Conservation (phyloP, 2,329 filamentous ascomycete genomes). For the Dactylellina drechsleri region DNA sequence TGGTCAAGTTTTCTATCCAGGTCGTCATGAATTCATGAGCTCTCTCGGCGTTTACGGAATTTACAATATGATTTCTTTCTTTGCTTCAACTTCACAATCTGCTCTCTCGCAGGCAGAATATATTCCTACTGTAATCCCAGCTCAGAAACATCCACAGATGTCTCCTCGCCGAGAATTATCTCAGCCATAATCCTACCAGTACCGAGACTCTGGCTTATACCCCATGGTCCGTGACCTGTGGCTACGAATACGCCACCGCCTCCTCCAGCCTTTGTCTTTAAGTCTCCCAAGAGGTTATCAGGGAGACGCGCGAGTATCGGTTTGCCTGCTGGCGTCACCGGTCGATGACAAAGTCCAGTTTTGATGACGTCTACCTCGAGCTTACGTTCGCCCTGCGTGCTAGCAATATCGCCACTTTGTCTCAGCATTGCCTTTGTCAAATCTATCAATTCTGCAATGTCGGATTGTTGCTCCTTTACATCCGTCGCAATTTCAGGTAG, state of each 20-base stretch:
- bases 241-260: constrained; percentile 76
- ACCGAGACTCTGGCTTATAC: constrained; percentile 72
- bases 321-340: constrained; percentile 71
- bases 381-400: constrained; percentile 51
- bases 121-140: constrained; percentile 62
- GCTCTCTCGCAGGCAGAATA: neutral
- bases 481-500: constrained; percentile 68
- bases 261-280: constrained; percentile 62
- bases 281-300: constrained; percentile 68
- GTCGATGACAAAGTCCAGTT: constrained; percentile 77
- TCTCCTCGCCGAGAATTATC: constrained; percentile 70
- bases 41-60: constrained; percentile 9
- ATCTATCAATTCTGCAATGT: constrained; percentile 46
- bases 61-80: neutral
- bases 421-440: constrained; percentile 19
- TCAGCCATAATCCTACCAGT: constrained; percentile 78
- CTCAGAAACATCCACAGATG: constrained; percentile 70
- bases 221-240: constrained; percentile 81
- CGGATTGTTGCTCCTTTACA: constrained; percentile 61
- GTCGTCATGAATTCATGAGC: neutral
- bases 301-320: constrained; percentile 72
- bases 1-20: constrained; percentile 12
- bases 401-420: constrained; percentile 9
- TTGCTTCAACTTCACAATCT: neutral
- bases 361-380: constrained; percentile 72